Evolutionary conservation across 352 stramenopile species (phyloP).

Genomic region (Phytophthora pinifolia): DNA sequence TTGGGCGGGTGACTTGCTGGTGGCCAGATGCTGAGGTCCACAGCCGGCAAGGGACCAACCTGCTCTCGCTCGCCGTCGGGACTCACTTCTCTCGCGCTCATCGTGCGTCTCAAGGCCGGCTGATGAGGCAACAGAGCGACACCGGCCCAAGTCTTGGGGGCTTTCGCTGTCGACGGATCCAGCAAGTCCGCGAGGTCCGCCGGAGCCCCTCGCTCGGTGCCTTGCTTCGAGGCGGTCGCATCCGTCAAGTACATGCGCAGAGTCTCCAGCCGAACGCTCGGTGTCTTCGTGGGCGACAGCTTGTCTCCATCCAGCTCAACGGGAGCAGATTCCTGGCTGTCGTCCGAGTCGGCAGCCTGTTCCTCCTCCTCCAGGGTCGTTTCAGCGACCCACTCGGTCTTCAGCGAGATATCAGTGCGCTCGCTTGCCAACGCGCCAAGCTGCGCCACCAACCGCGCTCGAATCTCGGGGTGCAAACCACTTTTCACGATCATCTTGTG

Average conservation of each 20-base stretch:
- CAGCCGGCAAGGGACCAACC: constrained; percentile 9
- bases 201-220: constrained; percentile 18
- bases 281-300: constrained; percentile 7
- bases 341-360: constrained; percentile 20
- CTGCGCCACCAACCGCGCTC: constrained; percentile 58
- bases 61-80: constrained; percentile 6
- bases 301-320: constrained; percentile 16
- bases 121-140: background rate
- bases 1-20: constrained; percentile 25
- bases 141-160: constrained; percentile 1
- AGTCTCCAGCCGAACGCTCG: constrained; percentile 46
- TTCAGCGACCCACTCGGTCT: constrained; percentile 73
- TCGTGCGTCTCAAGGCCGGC: constrained; percentile 8
- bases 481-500: constrained; percentile 76
- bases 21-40: no score
- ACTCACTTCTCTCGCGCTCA: constrained; percentile 10
- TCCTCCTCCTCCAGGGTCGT: constrained; percentile 36
- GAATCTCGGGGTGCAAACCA: constrained; percentile 72
- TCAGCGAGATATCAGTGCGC: constrained; percentile 56
- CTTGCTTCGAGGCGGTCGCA: constrained; percentile 24
- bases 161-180: constrained; percentile 13
- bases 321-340: constrained; percentile 6
- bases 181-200: constrained; percentile 43
- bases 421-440: constrained; percentile 54
- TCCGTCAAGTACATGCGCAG: constrained; percentile 66